phyloP scores from a whole-genome alignment of 495 filamentous ascomycete genomes.

The Penicillium odoratum region DNA sequence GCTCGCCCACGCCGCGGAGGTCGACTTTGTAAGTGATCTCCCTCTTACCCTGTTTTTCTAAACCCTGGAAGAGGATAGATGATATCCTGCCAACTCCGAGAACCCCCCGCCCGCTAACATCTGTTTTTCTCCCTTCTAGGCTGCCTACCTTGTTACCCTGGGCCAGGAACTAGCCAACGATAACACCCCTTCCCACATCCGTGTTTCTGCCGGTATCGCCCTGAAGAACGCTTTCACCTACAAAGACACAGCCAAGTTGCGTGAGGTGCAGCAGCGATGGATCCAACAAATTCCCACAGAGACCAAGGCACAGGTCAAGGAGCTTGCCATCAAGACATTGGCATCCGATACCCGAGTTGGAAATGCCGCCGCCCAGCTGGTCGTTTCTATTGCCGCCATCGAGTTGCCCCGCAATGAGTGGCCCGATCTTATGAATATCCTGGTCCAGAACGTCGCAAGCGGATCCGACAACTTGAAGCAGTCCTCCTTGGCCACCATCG shows the following conservation, averaged over 20 bases:
- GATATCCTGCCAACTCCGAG: neutral
- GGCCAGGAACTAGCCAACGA: constrained; percentile 94
- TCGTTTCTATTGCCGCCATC: constrained; percentile 91
- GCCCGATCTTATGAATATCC: constrained; percentile 85
- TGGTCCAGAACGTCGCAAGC: constrained; percentile 89
- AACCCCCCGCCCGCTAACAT: constrained; percentile 4
- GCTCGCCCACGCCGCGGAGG: constrained; percentile 85
- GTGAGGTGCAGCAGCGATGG: constrained; percentile 90
- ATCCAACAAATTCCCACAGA: constrained; percentile 71
- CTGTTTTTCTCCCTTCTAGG: constrained; percentile 47
- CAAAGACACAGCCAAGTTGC: constrained; percentile 81
- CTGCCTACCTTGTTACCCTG: constrained; percentile 85
- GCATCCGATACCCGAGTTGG: constrained; percentile 78
- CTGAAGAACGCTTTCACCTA: constrained; percentile 96
- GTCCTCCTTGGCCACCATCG: constrained; percentile 88
- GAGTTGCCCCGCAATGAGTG: constrained; percentile 92
- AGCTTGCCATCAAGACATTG: constrained; percentile 82
- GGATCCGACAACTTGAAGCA: constrained; percentile 88
- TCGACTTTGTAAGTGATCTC: constrained; percentile 80
- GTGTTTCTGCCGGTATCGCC: constrained; percentile 90
- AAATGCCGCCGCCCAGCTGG: constrained; percentile 87
- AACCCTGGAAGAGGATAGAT: neutral
- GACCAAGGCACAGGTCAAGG: constrained; percentile 83
- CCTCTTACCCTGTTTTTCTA: constrained; percentile 9
- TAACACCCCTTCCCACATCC: constrained; percentile 73